Base-by-base conservation (phyloP, 1,284 basidiomycete genomes). In the Porogramme epimiltina region DNA sequence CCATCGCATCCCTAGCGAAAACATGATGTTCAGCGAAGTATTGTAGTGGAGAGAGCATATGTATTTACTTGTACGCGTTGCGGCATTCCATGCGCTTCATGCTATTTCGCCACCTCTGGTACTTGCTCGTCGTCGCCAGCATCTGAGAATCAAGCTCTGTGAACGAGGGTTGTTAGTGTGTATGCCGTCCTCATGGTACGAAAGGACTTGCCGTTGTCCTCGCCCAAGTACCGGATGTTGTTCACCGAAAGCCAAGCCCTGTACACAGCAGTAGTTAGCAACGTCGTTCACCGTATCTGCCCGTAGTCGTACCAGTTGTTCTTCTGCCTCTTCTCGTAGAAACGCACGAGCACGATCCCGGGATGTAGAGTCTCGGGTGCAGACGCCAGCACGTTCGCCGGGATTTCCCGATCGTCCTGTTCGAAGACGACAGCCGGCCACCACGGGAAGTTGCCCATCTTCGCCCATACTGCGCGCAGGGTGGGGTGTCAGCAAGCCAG, bases 371-470 rank as follows among this genome's bases (percentile, higher is more conserved):
- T 37, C 34, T 38, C 56, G 49, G 47, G 66, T 16, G 49, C 59
- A 11, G 37, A 65, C 16, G 39, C 53, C 20, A 67, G 51, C 6
- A 79, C 73, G 6, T 59, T 56, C 13, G 62, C 55, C 0, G 77
- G 75, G 15, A 82, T 69, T 0, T 66, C 66, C 6, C 66, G 56
- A 41, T 72, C 69, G 33, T 78, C 72, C 8, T 61, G 59, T 40
- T 77, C 76, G 44, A 67, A 73, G 4, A 77, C 67, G 19, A 75
- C 74, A 3, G 73, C 74, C 20, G 75, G 72, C 70, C 72, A 77
- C 72, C 72, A 77, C 2, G 76, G 76, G 50, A 66, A 76, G 11
- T 69, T 25, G 74, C 74, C 61, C 23, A 66, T 56, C 63, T 76
- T 77, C 15, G 74, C 75, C 76, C 76, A 78, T 1, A 76, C 76